Percentiles rank a stretch among this genome's conserved stretches.
phyloP scores from a whole-genome alignment of 2,329 filamentous ascomycete genomes.

The Fusarium musae region DNA sequence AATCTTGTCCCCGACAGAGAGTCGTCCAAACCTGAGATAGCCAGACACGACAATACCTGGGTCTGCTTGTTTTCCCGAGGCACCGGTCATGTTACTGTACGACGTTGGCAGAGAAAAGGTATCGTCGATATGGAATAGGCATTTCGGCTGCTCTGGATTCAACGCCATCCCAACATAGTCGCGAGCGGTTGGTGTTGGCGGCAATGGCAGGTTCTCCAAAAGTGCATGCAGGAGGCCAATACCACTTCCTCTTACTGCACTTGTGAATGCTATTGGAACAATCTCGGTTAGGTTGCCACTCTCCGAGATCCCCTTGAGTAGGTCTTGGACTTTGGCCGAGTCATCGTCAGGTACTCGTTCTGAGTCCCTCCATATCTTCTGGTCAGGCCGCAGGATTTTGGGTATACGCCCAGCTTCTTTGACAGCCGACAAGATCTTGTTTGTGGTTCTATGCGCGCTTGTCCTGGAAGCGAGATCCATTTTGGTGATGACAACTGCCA shows the following conservation, averaged over 20 bases:
- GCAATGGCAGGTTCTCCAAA: slow-evolving; percentile 78
- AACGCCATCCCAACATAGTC: slow-evolving; percentile 66
- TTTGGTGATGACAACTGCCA: slow-evolving; percentile 89
- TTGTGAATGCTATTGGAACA: slow-evolving; percentile 89
- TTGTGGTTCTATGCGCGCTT: slow-evolving; percentile 75
- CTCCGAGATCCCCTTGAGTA: slow-evolving; percentile 62
- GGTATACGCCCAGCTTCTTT: slow-evolving; percentile 81
- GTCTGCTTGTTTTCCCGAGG: slow-evolving; percentile 45
- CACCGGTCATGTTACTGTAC: slow-evolving; percentile 51
- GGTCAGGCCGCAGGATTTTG: slow-evolving; percentile 73
- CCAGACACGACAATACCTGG: slow-evolving; percentile 83
- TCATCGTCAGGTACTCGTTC: slow-evolving; percentile 67
- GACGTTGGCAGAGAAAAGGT: slow-evolving; percentile 80
- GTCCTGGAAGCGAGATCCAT: slow-evolving; percentile 83
- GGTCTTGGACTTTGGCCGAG: slow-evolving; percentile 65
- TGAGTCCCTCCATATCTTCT: slow-evolving; percentile 61
- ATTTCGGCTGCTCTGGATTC: slow-evolving; percentile 69
- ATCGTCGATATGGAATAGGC: slow-evolving; percentile 91
- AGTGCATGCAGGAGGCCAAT: slow-evolving; percentile 86
- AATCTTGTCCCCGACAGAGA: slow-evolving; percentile 82
- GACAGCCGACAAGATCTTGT: slow-evolving; percentile 78
- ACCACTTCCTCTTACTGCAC: slow-evolving; percentile 84
- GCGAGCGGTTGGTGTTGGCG: slow-evolving; percentile 62
- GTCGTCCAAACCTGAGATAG: slow-evolving; percentile 79
- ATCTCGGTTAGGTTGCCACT: slow-evolving; percentile 57